Conservation (phyloP, 345 rosid species). For the Eucalyptus tenuipes region DNA sequence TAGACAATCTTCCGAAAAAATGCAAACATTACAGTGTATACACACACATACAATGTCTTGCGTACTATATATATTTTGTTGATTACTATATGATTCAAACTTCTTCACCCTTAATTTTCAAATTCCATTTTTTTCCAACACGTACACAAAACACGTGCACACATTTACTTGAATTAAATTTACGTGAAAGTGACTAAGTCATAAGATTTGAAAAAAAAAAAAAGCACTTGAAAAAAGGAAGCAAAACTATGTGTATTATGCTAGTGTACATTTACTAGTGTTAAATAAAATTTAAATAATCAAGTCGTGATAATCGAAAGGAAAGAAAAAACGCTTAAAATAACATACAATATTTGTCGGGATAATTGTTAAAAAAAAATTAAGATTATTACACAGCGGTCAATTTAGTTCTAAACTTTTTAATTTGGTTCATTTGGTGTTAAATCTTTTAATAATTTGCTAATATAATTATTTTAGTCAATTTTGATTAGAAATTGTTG, state of each 20-base stretch:
- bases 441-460: too few relatives aligned
- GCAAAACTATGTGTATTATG: neutral
- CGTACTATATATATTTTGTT: neutral
- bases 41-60: neutral
- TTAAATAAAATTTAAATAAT: too few relatives aligned
- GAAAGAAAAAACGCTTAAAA: too few relatives aligned
- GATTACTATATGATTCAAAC: neutral
- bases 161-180: too few relatives aligned
- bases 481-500: too few relatives aligned
- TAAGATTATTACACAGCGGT: rapidly evolving
- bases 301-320: too few relatives aligned
- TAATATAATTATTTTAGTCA: neutral
- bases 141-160: neutral
- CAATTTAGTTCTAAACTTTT: too few relatives aligned
- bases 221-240: neutral
- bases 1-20: neutral
- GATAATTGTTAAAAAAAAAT: too few relatives aligned
- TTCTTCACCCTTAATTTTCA: neutral
- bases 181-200: neutral
- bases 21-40: too few relatives aligned
- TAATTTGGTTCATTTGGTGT: too few relatives aligned
- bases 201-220: neutral
- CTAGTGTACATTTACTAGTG: neutral
- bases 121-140: neutral
- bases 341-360: too few relatives aligned